Evolutionary conservation across 2,329 filamentous ascomycete species (phyloP).

Genomic region (Pseudocercospora cruenta): DNA sequence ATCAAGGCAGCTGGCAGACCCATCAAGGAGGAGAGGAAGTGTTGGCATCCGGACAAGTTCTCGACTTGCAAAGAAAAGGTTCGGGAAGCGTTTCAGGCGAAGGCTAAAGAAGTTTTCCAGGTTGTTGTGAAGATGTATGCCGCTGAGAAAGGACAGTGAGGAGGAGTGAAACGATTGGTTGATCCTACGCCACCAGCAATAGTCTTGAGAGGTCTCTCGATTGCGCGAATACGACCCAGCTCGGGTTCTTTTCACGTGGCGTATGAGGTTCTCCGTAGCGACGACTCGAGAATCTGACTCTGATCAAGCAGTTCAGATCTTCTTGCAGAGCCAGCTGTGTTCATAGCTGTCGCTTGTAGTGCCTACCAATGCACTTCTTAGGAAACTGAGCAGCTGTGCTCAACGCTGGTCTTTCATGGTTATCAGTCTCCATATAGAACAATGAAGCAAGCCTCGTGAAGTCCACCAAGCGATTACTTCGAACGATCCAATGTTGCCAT

Average conservation of each 20-base stretch:
- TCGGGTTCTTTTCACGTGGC: neutral
- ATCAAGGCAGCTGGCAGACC: neutral
- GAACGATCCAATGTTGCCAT: neutral
- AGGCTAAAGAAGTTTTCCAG: slow-evolving; percentile 11
- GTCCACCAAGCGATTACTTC: neutral
- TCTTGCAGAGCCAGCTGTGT: neutral
- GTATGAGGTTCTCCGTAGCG: neutral
- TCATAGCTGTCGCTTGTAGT: too few relatives aligned
- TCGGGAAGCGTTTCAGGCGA: neutral
- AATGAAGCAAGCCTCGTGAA: neutral
- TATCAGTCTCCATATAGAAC: neutral
- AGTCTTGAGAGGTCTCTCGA: neutral
- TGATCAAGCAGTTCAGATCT: neutral
- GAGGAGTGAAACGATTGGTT: too few relatives aligned
- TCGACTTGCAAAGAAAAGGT: slow-evolving; percentile 8
- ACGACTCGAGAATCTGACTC: neutral
- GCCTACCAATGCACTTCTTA: neutral
- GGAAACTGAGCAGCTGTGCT: neutral
- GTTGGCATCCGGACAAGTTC: slow-evolving; percentile 18
- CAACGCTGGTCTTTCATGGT: neutral
- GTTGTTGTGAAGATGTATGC: slow-evolving; percentile 4
- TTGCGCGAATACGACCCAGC: neutral
- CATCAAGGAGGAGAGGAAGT: slow-evolving; percentile 14
- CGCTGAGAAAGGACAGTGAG: neutral
- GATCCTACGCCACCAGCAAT: neutral